Evolutionary conservation across 306 rosid species (phyloP).

Genomic region (Gynostemma pentaphyllum): DNA sequence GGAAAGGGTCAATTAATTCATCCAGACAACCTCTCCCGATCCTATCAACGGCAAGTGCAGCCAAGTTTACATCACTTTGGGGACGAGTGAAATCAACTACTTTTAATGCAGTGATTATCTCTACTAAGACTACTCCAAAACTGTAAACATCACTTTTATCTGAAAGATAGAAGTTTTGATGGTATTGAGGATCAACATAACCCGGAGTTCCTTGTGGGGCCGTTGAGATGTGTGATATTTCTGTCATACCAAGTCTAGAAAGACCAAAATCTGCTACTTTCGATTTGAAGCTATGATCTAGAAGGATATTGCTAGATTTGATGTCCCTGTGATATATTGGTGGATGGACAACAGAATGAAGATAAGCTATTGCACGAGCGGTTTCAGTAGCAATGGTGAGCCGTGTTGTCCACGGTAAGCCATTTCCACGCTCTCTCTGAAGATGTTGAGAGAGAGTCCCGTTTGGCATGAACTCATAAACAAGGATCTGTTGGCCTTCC

Average conservation of each 20-base stretch:
- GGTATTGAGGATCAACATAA: conserved; percentile 95
- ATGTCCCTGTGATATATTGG: conserved; percentile 96
- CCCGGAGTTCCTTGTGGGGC: conserved; percentile 99
- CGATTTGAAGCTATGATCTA: conserved; percentile 70
- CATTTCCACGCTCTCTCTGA: conserved; percentile 54
- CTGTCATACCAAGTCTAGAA: conserved; percentile 83
- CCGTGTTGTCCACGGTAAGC: conserved; percentile 79
- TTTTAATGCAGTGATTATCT: conserved; percentile 86
- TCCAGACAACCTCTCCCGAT: conserved; percentile 73
- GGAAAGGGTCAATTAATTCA: conserved; percentile 75
- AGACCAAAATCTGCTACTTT: conserved; percentile 98
- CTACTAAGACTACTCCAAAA: conserved; percentile 84
- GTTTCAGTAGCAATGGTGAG: conserved; percentile 88
- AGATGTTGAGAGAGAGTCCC: conserved; percentile 86
- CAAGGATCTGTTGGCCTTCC: conserved; percentile 82
- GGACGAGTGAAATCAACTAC: conserved; percentile 89
- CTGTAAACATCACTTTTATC: conserved; percentile 96
- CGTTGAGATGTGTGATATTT: conserved; percentile 79
- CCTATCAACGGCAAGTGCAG: conserved; percentile 92
- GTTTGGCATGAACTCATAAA: conserved; percentile 83
- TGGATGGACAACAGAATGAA: conserved; percentile 73
- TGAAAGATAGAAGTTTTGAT: conserved; percentile 89
- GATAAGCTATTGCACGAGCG: conserved; percentile 82
- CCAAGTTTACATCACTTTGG: conserved; percentile 67
- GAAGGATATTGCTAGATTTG: conserved; percentile 79